Evolutionary conservation across 345 rosid species (phyloP), one percentile per base, ranked within the genome.

Genomic region (Bretschneidera sinensis): DNA sequence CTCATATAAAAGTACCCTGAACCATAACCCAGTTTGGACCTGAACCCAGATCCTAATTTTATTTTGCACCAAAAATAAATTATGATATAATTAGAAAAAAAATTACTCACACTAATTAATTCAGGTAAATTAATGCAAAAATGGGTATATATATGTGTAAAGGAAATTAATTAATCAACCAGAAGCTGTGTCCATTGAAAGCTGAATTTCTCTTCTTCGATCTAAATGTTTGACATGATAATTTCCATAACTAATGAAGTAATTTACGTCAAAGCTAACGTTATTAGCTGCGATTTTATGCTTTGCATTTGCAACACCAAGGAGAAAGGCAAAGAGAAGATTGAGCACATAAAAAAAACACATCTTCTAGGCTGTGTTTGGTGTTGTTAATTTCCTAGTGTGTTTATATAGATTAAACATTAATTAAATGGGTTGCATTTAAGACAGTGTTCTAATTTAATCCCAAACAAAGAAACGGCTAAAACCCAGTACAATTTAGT

Each of bases 1-100:
- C 54, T 68, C 57, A 73, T 48, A 62, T 68, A 55, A 66, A 73
- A 73, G 13, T 57, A 73, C 60, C 77, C 77, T 59, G 77, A 73
- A 54, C 73, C 77, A 54, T 73, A 73, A 39, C 68, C 33, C 13
- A 15, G 18, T 20, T 54, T 17, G 54, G 77, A 73, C 51, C 62
- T 69, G 54, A 73, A 73, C 55, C 73, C 66, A 14, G 73, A 51
- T 9, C 77, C 77, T 73, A 39, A 7, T n/a, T 1, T 39, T 39
- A 39, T 31, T 14, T 39, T 14, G 45, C 16, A 14, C 45, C 16
- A 31, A 31, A 4, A 31, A 9, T 4, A 31, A 31, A 4, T 31
- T 31, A 31, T 31, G 35, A n/a, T n/a, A n/a, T n/a, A n/a, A n/a
- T n/a, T n/a, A n/a, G n/a, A n/a, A n/a, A n/a, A n/a, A n/a, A n/a